A percentile compares a stretch with the other conserved stretches of the same genome.
phyloP scores from a whole-genome alignment of 2,329 filamentous ascomycete species.

The Cyphellophora attinorum region DNA sequence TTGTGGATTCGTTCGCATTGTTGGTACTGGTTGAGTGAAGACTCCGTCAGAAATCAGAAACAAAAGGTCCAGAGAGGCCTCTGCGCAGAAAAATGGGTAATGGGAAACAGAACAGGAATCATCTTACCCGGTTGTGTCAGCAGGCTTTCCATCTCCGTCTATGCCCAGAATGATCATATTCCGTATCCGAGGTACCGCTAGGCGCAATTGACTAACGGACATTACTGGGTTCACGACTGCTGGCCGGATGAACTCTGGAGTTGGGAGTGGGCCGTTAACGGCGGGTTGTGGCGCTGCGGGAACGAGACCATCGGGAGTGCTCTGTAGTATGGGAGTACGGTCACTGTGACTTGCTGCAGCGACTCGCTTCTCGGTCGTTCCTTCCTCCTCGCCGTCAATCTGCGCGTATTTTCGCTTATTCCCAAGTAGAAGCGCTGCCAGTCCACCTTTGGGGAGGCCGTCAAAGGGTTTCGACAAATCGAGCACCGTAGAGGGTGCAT shows the following conservation, averaged over 20 bases:
- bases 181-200: slow-evolving; percentile 81
- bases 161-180: slow-evolving; percentile 73
- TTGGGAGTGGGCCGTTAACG: slow-evolving; percentile 53
- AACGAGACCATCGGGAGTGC: slow-evolving; percentile 67
- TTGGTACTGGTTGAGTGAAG: too few relatives aligned
- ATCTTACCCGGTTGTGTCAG: too few relatives aligned
- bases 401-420: slow-evolving; percentile 80
- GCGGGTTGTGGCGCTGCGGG: slow-evolving; percentile 57
- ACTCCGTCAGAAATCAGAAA: too few relatives aligned
- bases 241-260: slow-evolving; percentile 76
- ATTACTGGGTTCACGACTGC: slow-evolving; percentile 77
- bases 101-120: too few relatives aligned
- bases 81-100: too few relatives aligned
- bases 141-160: slow-evolving; percentile 43
- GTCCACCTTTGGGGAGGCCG: slow-evolving; percentile 78
- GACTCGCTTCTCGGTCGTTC: slow-evolving; percentile 49
- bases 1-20: too few relatives aligned
- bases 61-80: too few relatives aligned
- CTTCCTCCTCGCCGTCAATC: slow-evolving; percentile 67
- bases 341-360: slow-evolving; percentile 53
- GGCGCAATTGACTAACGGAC: slow-evolving; percentile 68
- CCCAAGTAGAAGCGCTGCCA: slow-evolving; percentile 75
- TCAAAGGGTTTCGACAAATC: slow-evolving; percentile 93
- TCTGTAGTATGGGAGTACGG: slow-evolving; percentile 64
- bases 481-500: slow-evolving; percentile 65